Conservation (phyloP, 129 eudicot genomes). For the Flaveria robusta region DNA sequence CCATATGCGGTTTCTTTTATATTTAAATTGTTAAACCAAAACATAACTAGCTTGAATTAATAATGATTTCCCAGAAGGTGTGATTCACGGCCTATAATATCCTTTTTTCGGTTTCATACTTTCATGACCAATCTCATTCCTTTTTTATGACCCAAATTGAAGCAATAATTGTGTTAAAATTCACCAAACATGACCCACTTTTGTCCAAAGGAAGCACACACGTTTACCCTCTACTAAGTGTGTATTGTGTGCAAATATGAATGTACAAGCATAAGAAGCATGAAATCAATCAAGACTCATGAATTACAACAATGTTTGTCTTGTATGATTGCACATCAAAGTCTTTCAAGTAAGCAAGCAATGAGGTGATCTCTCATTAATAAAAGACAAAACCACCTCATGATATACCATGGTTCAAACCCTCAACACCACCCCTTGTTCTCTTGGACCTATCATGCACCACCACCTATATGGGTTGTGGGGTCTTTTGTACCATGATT, state of each 20-base stretch:
- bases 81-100: neutral
- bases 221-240: constrained; percentile 3
- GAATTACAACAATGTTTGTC: constrained; percentile 7
- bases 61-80: neutral
- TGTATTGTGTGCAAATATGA: constrained; percentile 13
- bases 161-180: too few relatives aligned
- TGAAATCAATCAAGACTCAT: neutral
- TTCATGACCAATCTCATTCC: neutral
- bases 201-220: constrained; percentile 4
- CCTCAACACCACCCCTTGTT: neutral
- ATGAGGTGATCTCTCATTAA: constrained; percentile 18
- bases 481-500: constrained; percentile 32
- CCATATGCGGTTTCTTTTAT: neutral
- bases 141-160: too few relatives aligned
- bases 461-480: constrained; percentile 20
- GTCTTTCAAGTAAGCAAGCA: constrained; percentile 21
- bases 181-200: too few relatives aligned
- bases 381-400: constrained; percentile 26
- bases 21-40: neutral
- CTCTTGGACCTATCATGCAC: constrained; percentile 12
- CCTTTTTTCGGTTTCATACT: constrained; percentile 4
- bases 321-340: constrained; percentile 24
- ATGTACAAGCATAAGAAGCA: constrained; percentile 9
- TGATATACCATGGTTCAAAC: constrained; percentile 16
- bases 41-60: neutral